Conservation (phyloP, 2,329 filamentous ascomycete genomes). For the Drechslerella coelobrocha region DNA sequence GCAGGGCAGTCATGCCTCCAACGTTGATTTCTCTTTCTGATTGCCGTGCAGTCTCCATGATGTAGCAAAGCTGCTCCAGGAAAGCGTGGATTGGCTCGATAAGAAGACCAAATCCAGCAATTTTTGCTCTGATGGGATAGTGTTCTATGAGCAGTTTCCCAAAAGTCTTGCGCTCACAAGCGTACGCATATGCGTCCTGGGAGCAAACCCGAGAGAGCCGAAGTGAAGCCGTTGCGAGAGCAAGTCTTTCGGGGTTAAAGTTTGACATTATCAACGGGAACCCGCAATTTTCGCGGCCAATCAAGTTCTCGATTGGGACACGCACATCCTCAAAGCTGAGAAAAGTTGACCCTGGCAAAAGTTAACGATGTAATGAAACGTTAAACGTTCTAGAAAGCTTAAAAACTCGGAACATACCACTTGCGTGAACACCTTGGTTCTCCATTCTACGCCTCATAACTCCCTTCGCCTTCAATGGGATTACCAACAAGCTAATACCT, state of each 20-base stretch:
- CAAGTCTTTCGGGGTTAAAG: constrained; percentile 68
- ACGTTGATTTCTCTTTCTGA: constrained; percentile 60
- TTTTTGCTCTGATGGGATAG: constrained; percentile 68
- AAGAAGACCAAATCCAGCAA: constrained; percentile 66
- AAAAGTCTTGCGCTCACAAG: constrained; percentile 63
- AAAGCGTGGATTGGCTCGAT: constrained; percentile 70
- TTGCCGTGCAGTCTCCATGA: constrained; percentile 61
- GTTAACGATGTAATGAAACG: not conserved
- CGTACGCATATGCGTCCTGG: constrained; percentile 64
- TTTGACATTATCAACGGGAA: constrained; percentile 62
- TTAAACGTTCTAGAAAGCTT: constrained; percentile 3
- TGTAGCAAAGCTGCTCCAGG: constrained; percentile 68
- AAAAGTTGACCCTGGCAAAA: constrained; percentile 61
- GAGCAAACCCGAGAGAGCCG: constrained; percentile 66
- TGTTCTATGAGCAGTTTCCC: constrained; percentile 58
- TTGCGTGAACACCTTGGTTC: constrained; percentile 70
- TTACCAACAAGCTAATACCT: constrained; percentile 67
- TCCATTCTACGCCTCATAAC: constrained; percentile 65
- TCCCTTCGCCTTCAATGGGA: constrained; percentile 63
- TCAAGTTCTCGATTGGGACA: constrained; percentile 64
- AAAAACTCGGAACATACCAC: constrained; percentile 59
- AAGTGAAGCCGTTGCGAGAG: constrained; percentile 66
- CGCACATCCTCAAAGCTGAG: constrained; percentile 66
- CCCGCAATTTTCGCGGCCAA: constrained; percentile 65
- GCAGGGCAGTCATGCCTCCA: constrained; percentile 63